These are phyloP conservation scores for Globisporangium carolinianum DNA, from an alignment of 352 stramenopile genomes.

Conservation along the genomic window DNA sequence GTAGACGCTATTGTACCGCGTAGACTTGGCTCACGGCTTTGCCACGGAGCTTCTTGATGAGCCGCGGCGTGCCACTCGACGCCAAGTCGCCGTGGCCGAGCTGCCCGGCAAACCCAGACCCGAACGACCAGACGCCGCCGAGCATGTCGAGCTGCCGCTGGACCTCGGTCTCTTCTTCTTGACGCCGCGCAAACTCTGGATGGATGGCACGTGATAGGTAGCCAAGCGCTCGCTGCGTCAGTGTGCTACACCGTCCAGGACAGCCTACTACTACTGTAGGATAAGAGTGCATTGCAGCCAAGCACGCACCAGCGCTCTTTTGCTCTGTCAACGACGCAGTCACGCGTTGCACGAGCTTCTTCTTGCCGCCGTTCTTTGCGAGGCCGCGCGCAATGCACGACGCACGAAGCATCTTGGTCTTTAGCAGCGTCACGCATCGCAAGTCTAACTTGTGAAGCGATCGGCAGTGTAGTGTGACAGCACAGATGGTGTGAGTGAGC, in stretches of 20 bases:
- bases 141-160: slow-evolving; percentile 74
- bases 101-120: slow-evolving; percentile 61
- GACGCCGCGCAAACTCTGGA: slow-evolving; percentile 46
- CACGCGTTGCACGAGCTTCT: slow-evolving; percentile 44
- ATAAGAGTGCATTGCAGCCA: too few species aligned
- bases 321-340: slow-evolving; percentile 56
- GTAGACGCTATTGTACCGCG: slow-evolving; percentile 24
- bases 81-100: slow-evolving; percentile 68
- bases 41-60: slow-evolving; percentile 70
- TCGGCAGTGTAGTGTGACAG: not conserved
- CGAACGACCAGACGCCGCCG: slow-evolving; percentile 78
- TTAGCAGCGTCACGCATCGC: slow-evolving; percentile 75
- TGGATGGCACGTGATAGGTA: not conserved
- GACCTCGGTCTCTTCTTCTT: slow-evolving; percentile 61
- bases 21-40: slow-evolving; percentile 67
- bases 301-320: slow-evolving; percentile 31
- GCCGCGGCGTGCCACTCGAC: slow-evolving; percentile 35
- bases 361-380: slow-evolving; percentile 59
- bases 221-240: too few species aligned
- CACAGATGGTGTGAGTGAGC: not conserved
- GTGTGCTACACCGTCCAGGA: too few species aligned
- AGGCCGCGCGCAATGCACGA: slow-evolving; percentile 66
- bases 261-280: too few species aligned
- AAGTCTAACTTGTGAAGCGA: slow-evolving; percentile 45
- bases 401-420: slow-evolving; percentile 76